These are phyloP conservation scores for Xylariaceae sp. DNA, from an alignment of 2,329 filamentous ascomycete species.

Conservation along the genomic window DNA sequence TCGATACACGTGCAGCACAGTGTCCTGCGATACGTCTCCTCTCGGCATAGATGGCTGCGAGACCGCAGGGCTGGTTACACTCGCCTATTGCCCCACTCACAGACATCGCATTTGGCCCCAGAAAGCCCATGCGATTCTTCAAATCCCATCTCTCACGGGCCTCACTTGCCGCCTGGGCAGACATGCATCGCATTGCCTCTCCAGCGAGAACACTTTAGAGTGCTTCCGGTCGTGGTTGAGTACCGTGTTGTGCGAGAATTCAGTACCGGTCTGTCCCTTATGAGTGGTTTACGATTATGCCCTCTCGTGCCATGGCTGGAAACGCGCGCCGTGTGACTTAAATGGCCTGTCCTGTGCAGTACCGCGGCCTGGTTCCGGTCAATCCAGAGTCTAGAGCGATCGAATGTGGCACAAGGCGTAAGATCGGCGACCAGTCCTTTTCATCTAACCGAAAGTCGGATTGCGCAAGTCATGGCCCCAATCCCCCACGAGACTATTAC, in stretches of 20 bases:
- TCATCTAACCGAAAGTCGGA: slow-evolving; percentile 8
- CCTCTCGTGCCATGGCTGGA: slow-evolving; percentile 11
- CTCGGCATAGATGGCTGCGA: too few relatives aligned
- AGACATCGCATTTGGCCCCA: slow-evolving; percentile 10
- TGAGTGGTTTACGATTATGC: background rate
- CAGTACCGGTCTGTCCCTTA: slow-evolving; percentile 11
- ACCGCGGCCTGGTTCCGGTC: slow-evolving; percentile 16
- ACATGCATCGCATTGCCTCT: slow-evolving; percentile 1
- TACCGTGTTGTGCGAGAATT: background rate
- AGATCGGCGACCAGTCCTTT: slow-evolving; percentile 8
- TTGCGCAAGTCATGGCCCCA: slow-evolving; percentile 12
- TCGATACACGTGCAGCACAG: slow-evolving; percentile 13
- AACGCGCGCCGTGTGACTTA: slow-evolving; percentile 26
- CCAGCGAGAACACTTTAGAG: background rate
- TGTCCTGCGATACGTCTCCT: too few relatives aligned
- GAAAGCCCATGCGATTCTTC: slow-evolving; percentile 15
- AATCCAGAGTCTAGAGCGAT: slow-evolving; percentile 28
- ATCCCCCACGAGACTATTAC: background rate
- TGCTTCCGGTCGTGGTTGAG: too few relatives aligned
- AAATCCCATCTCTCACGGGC: slow-evolving; percentile 14
- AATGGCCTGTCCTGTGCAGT: slow-evolving; percentile 15
- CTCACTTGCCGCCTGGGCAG: too few relatives aligned
- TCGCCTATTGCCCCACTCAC: too few relatives aligned
- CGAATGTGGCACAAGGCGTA: slow-evolving; percentile 20
- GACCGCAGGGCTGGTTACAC: too few relatives aligned